phyloP scores from a whole-genome alignment of 2,329 filamentous ascomycete species.

The Pseudocercospora vitis region DNA sequence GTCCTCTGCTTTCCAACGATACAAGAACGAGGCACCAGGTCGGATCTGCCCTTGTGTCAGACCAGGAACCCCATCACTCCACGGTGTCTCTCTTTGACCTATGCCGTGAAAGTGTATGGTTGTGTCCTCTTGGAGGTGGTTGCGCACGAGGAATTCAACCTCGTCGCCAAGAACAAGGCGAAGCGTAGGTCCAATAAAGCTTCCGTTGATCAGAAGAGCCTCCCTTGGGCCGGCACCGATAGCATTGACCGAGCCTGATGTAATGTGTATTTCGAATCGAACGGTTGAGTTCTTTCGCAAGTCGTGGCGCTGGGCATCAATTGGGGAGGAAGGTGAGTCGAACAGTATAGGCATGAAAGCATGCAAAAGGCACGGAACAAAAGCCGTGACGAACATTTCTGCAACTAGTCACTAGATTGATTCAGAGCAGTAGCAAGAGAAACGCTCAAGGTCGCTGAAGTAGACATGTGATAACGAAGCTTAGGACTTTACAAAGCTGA shows the following conservation, averaged over 20 bases:
- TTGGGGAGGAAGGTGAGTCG: not conserved
- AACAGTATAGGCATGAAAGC: not conserved
- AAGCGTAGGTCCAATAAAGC: constrained; percentile 16
- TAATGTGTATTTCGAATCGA: constrained; percentile 10
- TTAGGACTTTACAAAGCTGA: too few relatives aligned
- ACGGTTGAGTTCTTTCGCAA: not conserved
- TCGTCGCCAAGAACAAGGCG: constrained; percentile 12
- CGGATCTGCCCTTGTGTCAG: constrained; percentile 22
- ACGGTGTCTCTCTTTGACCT: constrained; percentile 24
- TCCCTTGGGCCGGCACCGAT: constrained; percentile 10
- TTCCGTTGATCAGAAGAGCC: constrained; percentile 15
- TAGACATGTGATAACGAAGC: not conserved
- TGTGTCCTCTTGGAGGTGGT: constrained; percentile 17
- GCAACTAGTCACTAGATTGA: not conserved
- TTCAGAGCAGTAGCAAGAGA: not conserved
- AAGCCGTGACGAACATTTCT: not conserved
- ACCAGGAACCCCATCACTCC: constrained; percentile 21
- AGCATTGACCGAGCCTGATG: constrained; percentile 7
- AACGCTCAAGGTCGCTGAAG: not conserved
- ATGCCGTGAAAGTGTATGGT: constrained; percentile 23
- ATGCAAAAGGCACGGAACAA: not conserved
- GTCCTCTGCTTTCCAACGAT: constrained; percentile 17
- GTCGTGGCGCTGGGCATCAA: not conserved
- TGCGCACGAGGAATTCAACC: constrained; percentile 20
- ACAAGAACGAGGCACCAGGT: constrained; percentile 16